A percentile compares a stretch with the other conserved stretches of the same genome.
Evolutionary conservation across 805 yeast genomes (phyloP).

Genomic region (Wickerhamomyces silvicola): DNA sequence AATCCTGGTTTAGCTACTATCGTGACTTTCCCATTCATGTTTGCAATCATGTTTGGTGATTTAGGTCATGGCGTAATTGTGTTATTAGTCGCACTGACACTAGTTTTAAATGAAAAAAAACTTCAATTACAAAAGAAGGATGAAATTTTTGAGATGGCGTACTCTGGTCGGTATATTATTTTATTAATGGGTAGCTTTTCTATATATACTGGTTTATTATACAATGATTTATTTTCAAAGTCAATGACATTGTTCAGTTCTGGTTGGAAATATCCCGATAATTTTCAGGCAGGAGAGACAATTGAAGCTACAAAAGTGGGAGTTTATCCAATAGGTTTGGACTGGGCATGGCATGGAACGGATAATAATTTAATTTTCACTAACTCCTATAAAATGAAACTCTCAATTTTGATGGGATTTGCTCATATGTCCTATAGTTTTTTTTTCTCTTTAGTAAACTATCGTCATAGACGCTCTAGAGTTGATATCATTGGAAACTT

Average conservation of each 20-base stretch:
- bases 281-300: slow-evolving; percentile 53
- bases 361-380: slow-evolving; percentile 87
- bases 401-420: slow-evolving; percentile 91
- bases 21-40: slow-evolving; percentile 96
- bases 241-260: slow-evolving; percentile 80
- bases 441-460: slow-evolving; percentile 78
- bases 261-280: slow-evolving; percentile 92
- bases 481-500: slow-evolving; percentile 91
- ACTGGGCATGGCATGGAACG: slow-evolving; percentile 95
- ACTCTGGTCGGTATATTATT: slow-evolving; percentile 83
- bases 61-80: slow-evolving; percentile 90
- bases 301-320: slow-evolving; percentile 63
- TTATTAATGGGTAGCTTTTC: slow-evolving; percentile 92
- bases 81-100: slow-evolving; percentile 59
- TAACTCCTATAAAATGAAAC: slow-evolving; percentile 95
- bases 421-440: slow-evolving; percentile 90
- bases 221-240: slow-evolving; percentile 89
- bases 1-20: slow-evolving; percentile 95
- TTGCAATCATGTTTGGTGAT: slow-evolving; percentile 99
- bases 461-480: slow-evolving; percentile 54
- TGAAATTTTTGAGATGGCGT: slow-evolving; percentile 97
- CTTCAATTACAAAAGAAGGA: slow-evolving; percentile 69
- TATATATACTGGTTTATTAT: slow-evolving; percentile 89
- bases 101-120: slow-evolving; percentile 69
- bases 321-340: slow-evolving; percentile 80